A percentile compares a stretch with the other conserved stretches of the same genome.
Conservation (phyloP, 2,329 filamentous ascomycete genomes). For the Colletotrichum ledebouriae region DNA sequence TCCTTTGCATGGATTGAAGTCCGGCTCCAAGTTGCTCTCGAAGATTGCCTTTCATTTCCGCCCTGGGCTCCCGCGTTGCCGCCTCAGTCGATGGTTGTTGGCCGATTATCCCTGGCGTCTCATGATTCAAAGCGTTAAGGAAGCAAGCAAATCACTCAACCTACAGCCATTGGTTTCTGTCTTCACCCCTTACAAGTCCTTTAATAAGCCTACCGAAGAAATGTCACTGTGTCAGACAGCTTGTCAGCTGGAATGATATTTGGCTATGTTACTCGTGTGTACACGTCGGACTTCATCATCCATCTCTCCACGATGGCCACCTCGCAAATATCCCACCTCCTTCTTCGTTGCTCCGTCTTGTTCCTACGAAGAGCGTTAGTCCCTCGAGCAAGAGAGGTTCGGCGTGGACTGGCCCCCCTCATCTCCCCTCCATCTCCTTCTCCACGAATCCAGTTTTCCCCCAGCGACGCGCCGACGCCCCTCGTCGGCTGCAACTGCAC, state of each 20-base stretch:
- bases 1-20: constrained; percentile 5
- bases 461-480: constrained; percentile 34
- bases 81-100: constrained; percentile 9
- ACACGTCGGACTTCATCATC: background rate
- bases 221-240: no score
- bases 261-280: background rate
- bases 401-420: background rate
- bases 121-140: background rate
- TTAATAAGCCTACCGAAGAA: background rate
- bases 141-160: constrained; percentile 1
- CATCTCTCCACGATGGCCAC: constrained; percentile 1
- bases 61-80: constrained; percentile 4
- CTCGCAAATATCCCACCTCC: constrained; percentile 4
- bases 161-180: background rate
- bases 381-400: background rate
- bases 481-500: constrained; percentile 37
- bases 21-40: background rate
- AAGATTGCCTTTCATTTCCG: background rate
- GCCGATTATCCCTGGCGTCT: constrained; percentile 34
- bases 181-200: constrained; percentile 1
- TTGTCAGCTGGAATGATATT: background rate
- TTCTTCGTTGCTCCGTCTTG: background rate
- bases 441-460: constrained; percentile 36
- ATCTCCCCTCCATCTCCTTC: constrained; percentile 34
- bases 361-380: constrained; percentile 15